phyloP scores from a whole-genome alignment of 2,329 filamentous ascomycete species.

The Botrytis cinerea region DNA sequence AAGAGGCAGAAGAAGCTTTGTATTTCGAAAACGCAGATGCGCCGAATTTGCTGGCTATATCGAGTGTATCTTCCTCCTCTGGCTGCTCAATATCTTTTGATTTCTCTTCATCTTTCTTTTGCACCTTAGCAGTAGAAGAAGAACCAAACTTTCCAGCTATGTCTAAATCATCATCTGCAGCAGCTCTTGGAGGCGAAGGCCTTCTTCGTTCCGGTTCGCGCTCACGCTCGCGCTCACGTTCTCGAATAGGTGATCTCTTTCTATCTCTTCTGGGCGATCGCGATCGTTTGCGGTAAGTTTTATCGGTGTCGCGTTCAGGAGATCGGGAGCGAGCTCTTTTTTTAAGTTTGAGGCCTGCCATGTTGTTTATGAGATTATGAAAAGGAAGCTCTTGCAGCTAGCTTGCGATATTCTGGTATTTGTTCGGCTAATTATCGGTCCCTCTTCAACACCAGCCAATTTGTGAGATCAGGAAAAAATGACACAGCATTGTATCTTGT shows the following conservation, averaged over 20 bases:
- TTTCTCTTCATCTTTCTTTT: constrained; percentile 23
- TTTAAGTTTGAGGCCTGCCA: constrained; percentile 25
- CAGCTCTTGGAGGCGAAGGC: constrained; percentile 47
- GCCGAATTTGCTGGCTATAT: constrained; percentile 24
- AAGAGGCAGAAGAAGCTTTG: constrained; percentile 6
- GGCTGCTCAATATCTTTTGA: not conserved
- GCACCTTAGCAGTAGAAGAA: constrained; percentile 14
- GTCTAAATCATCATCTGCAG: constrained; percentile 39
- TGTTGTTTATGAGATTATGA: not conserved
- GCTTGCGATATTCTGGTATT: not conserved
- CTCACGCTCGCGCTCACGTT: constrained; percentile 43
- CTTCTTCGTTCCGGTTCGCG: constrained; percentile 48
- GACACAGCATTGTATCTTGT: not conserved
- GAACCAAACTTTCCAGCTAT: constrained; percentile 40
- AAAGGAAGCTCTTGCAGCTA: constrained; percentile 1
- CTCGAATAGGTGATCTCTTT: constrained; percentile 47
- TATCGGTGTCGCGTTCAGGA: constrained; percentile 20
- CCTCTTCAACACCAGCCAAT: not conserved
- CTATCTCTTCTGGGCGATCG: constrained; percentile 41
- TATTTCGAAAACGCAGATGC: constrained; percentile 21
- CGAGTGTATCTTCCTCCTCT: constrained; percentile 23
- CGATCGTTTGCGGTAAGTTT: constrained; percentile 23
- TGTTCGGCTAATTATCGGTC: constrained; percentile 14
- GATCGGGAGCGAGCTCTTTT: constrained; percentile 23
- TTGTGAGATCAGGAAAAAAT: not conserved